Evolutionary conservation across 108 stramenopile genomes (phyloP).

Genomic region (Schizochytrium sp.): DNA sequence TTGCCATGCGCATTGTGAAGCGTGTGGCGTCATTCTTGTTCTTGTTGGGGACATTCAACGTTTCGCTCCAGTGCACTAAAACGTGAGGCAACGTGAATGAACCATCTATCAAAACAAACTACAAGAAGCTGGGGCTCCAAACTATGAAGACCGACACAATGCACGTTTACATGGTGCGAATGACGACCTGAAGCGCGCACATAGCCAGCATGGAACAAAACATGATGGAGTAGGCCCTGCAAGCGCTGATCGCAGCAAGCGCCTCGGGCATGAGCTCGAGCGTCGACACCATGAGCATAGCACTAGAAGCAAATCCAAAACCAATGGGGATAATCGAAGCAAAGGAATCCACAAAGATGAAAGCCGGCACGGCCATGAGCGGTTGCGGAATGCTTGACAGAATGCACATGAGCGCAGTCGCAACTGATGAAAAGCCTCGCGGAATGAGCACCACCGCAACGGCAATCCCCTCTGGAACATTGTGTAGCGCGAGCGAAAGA

Average conservation of each 20-base stretch:
- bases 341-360: slow-evolving; percentile 84
- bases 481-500: slow-evolving; percentile 90
- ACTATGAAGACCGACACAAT: background rate
- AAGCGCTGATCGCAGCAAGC: slow-evolving; percentile 52
- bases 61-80: too few relatives aligned
- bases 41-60: too few relatives aligned
- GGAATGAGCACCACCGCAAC: slow-evolving; percentile 87
- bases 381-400: slow-evolving; percentile 93
- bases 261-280: slow-evolving; percentile 87
- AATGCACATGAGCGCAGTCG: slow-evolving; percentile 84
- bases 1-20: too few relatives aligned
- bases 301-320: slow-evolving; percentile 94
- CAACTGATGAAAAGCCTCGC: slow-evolving; percentile 66
- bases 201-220: background rate
- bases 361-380: slow-evolving; percentile 94
- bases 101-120: too few relatives aligned
- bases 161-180: background rate
- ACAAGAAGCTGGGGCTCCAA: background rate
- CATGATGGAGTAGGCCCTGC: background rate
- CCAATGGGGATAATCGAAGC: slow-evolving; percentile 85
- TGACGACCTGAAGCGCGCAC: background rate
- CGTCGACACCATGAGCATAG: slow-evolving; percentile 93
- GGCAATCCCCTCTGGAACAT: slow-evolving; percentile 96
- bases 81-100: too few relatives aligned
- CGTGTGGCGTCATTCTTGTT: too few relatives aligned